Percentiles rank a stretch among this genome's conserved stretches.
phyloP scores from a whole-genome alignment of 441 rosid genomes.

The Sinapis alba region DNA sequence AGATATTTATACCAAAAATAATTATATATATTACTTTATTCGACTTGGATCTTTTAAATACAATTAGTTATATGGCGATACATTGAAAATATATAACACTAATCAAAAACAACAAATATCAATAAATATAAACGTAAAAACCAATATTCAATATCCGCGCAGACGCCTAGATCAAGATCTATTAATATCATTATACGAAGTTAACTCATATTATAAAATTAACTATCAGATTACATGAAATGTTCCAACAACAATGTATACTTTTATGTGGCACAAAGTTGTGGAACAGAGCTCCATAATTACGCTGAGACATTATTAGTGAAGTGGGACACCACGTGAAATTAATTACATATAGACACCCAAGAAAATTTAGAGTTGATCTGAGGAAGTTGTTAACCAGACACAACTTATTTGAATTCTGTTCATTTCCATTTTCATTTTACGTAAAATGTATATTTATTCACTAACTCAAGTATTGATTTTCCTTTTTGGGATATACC shows the following conservation, averaged over 20 bases:
- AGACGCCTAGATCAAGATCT: no score
- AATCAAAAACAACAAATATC: no score
- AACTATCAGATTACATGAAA: not conserved
- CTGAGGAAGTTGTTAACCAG: conserved; percentile 46
- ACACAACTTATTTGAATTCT: conserved; percentile 25
- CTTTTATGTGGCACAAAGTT: not conserved
- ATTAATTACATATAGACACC: conserved; percentile 21
- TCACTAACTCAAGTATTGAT: not conserved
- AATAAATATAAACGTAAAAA: no score
- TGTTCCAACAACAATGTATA: not conserved
- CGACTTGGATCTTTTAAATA: no score
- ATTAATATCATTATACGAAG: no score
- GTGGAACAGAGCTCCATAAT: not conserved
- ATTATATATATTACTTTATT: no score
- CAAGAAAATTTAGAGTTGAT: conserved; percentile 28
- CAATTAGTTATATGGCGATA: no score
- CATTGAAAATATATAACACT: no score
- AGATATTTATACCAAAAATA: no score
- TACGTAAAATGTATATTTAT: not conserved
- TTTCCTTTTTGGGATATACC: conserved; percentile 8
- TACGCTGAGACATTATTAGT: not conserved
- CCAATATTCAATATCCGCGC: no score
- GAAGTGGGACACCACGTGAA: conserved; percentile 24
- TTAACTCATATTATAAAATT: no score
- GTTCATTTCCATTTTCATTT: conserved; percentile 14